Conservation (phyloP, 345 rosid genomes). For the Eucalyptus erythrocorys region DNA sequence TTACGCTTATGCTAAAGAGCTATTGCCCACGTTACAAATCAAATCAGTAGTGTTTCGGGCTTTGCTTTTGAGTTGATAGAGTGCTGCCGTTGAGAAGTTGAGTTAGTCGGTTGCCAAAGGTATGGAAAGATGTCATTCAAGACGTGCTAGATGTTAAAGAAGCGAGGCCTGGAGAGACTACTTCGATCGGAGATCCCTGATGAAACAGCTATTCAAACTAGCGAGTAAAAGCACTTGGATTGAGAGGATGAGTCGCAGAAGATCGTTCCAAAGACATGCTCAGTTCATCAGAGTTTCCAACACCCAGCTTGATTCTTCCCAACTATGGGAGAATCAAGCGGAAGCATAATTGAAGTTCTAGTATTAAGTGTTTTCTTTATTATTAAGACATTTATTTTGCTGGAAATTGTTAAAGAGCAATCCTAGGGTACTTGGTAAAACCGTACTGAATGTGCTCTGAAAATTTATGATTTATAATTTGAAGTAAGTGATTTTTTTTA, state of each 20-base stretch:
- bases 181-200: background rate
- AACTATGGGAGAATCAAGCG: background rate
- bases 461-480: background rate
- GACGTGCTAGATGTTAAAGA: background rate
- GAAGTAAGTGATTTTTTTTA: background rate
- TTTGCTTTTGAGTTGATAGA: background rate
- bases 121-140: background rate
- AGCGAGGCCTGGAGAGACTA: background rate
- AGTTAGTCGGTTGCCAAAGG: background rate
- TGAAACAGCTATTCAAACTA: background rate
- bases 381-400: background rate
- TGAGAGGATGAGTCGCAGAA: background rate
- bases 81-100: background rate
- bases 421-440: background rate
- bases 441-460: background rate
- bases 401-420: too few relatives aligned
- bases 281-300: background rate
- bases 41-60: background rate
- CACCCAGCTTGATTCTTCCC: background rate
- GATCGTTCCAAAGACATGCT: background rate
- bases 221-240: background rate
- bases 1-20: background rate
- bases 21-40: background rate
- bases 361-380: background rate
- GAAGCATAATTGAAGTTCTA: background rate